Percentiles rank a stretch among this genome's conserved stretches.
Conservation (phyloP, 2,329 filamentous ascomycete species). For the Aspergillus quadricinctus region DNA sequence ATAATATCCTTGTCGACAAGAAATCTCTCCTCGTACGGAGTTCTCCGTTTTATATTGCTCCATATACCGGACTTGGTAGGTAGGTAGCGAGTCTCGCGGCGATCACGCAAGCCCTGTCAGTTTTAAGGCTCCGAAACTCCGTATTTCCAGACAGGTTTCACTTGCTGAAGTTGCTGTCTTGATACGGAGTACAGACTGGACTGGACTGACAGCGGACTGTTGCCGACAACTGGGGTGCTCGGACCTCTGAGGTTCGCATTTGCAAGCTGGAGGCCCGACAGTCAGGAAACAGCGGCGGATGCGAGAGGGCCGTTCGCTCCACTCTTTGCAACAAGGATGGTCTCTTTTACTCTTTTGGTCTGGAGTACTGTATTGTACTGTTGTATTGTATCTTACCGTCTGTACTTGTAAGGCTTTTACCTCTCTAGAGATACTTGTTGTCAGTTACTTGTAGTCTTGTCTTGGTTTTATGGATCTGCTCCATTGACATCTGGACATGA, state of each 20-base stretch:
- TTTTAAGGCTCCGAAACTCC: no score
- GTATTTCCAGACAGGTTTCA: not conserved
- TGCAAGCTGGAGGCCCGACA: conserved; percentile 26
- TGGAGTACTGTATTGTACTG: not conserved
- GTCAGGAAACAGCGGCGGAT: conserved; percentile 32
- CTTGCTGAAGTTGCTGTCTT: not conserved
- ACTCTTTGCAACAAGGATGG: conserved; percentile 13
- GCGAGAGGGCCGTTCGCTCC: conserved; percentile 34
- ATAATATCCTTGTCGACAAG: not conserved
- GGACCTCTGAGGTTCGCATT: conserved; percentile 22
- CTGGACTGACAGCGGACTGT: not conserved
- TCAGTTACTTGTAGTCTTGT: not conserved
- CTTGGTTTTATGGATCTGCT: not conserved
- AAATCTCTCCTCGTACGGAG: no score
- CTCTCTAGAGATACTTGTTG: not conserved
- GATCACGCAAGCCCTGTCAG: not conserved
- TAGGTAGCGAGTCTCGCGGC: not conserved
- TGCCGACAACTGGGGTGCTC: conserved; percentile 7
- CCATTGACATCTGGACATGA: not conserved
- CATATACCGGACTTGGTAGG: not conserved
- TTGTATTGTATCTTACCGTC: not conserved
- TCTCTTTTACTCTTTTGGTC: conserved; percentile 9
- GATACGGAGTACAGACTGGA: not conserved
- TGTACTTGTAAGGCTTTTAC: not conserved
- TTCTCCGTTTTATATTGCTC: not conserved